Conservation (phyloP, 129 eudicot genomes). For the Erigeron canadensis region DNA sequence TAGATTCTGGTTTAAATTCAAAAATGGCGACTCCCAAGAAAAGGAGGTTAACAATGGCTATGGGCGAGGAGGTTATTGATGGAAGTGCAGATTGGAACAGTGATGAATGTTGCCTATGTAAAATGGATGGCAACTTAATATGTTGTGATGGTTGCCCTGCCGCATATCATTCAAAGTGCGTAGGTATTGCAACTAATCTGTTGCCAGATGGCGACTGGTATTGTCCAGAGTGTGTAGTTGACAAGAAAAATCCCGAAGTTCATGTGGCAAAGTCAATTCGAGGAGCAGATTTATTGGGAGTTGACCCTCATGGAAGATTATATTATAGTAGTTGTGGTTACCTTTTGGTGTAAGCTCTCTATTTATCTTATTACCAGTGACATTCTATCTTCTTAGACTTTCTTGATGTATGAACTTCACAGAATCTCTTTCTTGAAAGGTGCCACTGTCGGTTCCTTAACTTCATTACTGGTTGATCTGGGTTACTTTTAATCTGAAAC, state of each 20-base stretch:
- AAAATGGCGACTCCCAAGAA: conserved; percentile 39
- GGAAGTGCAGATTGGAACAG: conserved; percentile 70
- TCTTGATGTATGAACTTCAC: background rate
- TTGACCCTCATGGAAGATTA: conserved; percentile 65
- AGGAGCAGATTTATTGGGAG: conserved; percentile 77
- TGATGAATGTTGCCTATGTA: conserved; percentile 91
- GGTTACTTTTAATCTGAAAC: background rate
- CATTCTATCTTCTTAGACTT: conserved; percentile 15
- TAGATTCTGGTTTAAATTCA: conserved; percentile 44
- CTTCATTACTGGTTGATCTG: background rate
- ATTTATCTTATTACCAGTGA: background rate
- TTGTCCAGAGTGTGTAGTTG: conserved; percentile 85
- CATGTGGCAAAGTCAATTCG: conserved; percentile 52
- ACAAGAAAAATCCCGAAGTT: conserved; percentile 46
- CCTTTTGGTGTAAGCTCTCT: conserved; percentile 82
- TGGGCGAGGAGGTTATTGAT: conserved; percentile 54
- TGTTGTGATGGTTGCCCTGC: conserved; percentile 99
- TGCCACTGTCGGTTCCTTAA: background rate
- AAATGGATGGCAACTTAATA: conserved; percentile 91
- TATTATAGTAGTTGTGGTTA: conserved; percentile 79
- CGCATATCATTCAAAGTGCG: conserved; percentile 89
- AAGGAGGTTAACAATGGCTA: conserved; percentile 39
- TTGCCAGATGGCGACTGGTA: conserved; percentile 98
- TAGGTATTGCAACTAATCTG: conserved; percentile 61
- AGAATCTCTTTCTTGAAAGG: background rate